Evolutionary conservation across 225 moss, liverwort and hornwort genomes (phyloP).

Genomic region (Ulota crispa): DNA sequence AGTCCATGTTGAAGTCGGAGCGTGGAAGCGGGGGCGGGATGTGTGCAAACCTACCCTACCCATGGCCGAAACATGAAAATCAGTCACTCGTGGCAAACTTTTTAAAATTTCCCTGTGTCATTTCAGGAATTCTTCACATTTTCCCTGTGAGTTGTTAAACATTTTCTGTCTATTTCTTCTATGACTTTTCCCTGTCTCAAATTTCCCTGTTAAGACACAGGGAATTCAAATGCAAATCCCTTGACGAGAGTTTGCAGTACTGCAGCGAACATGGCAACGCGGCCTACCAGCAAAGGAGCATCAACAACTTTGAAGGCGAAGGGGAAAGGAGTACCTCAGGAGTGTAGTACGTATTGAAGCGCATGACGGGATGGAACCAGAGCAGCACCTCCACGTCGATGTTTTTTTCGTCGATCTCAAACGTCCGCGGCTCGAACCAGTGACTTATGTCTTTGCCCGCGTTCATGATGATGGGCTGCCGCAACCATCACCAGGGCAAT

Average conservation of each 20-base stretch:
- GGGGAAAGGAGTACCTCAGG: constrained; percentile 33
- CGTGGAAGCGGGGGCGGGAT: constrained; percentile 60
- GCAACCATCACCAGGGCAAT: background rate
- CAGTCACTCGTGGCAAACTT: too few species aligned
- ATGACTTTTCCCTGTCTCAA: too few species aligned
- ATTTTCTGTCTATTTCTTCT: too few species aligned
- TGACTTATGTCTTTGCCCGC: constrained; percentile 63
- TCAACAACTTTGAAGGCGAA: background rate
- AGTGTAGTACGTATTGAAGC: constrained; percentile 48
- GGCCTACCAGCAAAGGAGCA: background rate
- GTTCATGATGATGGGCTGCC: constrained; percentile 49
- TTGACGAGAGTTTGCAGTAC: too few species aligned
- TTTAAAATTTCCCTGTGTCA: too few species aligned
- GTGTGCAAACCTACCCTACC: constrained; percentile 68
- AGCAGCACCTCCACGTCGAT: constrained; percentile 40
- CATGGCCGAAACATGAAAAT: background rate
- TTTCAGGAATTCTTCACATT: too few species aligned
- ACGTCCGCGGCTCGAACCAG: constrained; percentile 64
- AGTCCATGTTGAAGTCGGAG: constrained; percentile 64
- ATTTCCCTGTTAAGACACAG: too few species aligned
- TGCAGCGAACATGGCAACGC: background rate
- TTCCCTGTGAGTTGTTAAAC: too few species aligned
- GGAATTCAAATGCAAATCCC: too few species aligned
- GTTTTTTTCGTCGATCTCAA: constrained; percentile 14
- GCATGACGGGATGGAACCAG: constrained; percentile 47